Evolutionary conservation across 2,329 filamentous ascomycete genomes (phyloP), one percentile per base, ranked within the genome.

Genomic region (Onygenales sp.): DNA sequence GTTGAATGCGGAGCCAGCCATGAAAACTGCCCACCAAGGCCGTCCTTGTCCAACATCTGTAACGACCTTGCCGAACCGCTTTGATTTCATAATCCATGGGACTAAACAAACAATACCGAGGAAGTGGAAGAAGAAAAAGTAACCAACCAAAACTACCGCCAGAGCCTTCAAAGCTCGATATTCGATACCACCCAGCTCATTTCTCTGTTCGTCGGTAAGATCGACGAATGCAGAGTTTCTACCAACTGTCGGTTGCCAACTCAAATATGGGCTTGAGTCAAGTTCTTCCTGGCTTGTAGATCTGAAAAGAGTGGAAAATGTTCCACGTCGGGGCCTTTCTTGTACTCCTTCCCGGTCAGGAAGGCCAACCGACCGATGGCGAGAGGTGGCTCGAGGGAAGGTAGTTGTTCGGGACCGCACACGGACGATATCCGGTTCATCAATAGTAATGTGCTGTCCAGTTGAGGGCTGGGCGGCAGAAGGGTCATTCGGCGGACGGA

Each of bases 141-240:
- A 98, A 7, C 73, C 74, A 2, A 87, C 78, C 17, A 97, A 75
- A 33, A 97, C 83, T 32, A 89, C 66, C 1, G 88, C 87, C 47
- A 98, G 73, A 2, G 89, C 89, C 68, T 95, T 94, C 56, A 98
- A 69, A 0, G 92, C 88, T 5, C 93, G 85, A 65, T 98, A 98
- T 68, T 98, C 93, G 58, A 98, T 95, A 17, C 93, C 93, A 9
- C 93, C 93, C 2, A 98, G 74, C 69, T 98, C 93, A 66, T 98
- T 91, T 59, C 93, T 82, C 70, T 98, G 90, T 58, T 93, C 89
- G 60, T 95, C 86, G 0, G 86, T 88, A 59, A 98, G 71, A 60
- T 91, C 89, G 10, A 93, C 79, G 64, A 97, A 98, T 39, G 88
- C 86, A 9, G 92, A 97, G 68, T 98, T 98, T 58, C 93, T 84